phyloP scores from a whole-genome alignment of 495 filamentous ascomycete genomes.

The Aspergillus campestris region DNA sequence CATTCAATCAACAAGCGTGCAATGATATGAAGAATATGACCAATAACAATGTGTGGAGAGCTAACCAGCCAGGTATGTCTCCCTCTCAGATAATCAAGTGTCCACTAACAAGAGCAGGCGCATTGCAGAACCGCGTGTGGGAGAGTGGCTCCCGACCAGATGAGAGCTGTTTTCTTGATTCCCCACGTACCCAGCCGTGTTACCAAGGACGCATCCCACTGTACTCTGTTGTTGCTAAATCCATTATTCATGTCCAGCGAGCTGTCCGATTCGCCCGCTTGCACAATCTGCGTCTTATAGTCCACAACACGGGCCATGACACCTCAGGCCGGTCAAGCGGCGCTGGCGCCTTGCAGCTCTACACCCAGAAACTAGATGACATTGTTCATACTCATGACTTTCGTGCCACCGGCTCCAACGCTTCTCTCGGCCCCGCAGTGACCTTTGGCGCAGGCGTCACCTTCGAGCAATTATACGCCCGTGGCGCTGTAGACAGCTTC shows the following conservation, averaged over 20 bases:
- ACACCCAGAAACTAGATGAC: conserved; percentile 39
- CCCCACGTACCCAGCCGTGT: conserved; percentile 5
- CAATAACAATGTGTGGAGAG: neutral
- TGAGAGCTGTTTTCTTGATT: conserved; percentile 12
- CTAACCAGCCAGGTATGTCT: neutral
- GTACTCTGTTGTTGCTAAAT: neutral
- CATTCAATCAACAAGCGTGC: conserved; percentile 6
- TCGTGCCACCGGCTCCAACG: conserved; percentile 22
- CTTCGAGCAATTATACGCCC: conserved; percentile 25
- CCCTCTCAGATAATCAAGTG: neutral
- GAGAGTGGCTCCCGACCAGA: neutral
- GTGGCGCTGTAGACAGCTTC: neutral
- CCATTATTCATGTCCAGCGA: conserved; percentile 28
- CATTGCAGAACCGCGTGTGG: neutral
- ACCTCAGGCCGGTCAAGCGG: conserved; percentile 41
- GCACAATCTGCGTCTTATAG: conserved; percentile 37
- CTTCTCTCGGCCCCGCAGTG: neutral
- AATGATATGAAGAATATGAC: neutral
- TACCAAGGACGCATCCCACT: neutral
- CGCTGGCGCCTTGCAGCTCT: conserved; percentile 38
- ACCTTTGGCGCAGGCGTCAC: conserved; percentile 1
- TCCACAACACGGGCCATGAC: conserved; percentile 63
- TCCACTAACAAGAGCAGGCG: neutral
- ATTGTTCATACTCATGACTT: conserved; percentile 18
- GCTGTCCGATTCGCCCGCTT: conserved; percentile 45